Evolutionary conservation across 768 basidiomycete genomes (phyloP), one percentile per base, ranked within the genome.

Genomic region (Leccinum boreale): DNA sequence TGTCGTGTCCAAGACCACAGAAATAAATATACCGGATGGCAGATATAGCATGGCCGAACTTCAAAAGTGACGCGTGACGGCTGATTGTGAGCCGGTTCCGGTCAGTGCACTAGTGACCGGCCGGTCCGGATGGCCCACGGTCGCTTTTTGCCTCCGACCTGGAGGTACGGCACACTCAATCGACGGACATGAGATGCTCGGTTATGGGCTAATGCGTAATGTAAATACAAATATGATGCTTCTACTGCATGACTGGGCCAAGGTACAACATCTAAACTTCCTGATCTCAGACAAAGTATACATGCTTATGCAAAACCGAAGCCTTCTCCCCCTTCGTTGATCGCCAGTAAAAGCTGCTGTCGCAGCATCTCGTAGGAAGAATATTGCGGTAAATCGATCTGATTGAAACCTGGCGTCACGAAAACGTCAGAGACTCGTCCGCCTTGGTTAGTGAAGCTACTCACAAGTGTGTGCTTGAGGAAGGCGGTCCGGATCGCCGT

Each of bases 301-400:
- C 58, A 64, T 58, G 39, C 50, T 67, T 50, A 85, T 62, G 81
- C 83, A 72, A 95, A 95, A 53, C 92, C 96, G 72, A 98, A 98
- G 46, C 93, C 93, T 77, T 95, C 93, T 21, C 92, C 92, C 52
- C 94, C 95, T 73, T 98, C 97, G 66, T 90, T 94, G 68, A 98
- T 96, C 35, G 96, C 93, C 61, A 96, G 79, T 55, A 95, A 74
- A 36, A 99, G 73, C 71, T 92, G 92, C 62, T 91, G 90, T 26
- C 97, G 85, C 61, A 99, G 82, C 83, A 94, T 94, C 70, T 99
- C 97, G 68, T 99, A 98, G 17, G 92, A 93, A 3, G 92, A 89
- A 72, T 96, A 98, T 63, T 90, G 90, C 0, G 96, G 95, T 46
- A 99, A 80, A 72, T 96, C 94, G 58, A 94, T 93, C 71, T 94